Evolutionary conservation across 768 basidiomycete species (phyloP), one percentile per base, ranked within the genome.

Genomic region (Xanthoconium purpureum): DNA sequence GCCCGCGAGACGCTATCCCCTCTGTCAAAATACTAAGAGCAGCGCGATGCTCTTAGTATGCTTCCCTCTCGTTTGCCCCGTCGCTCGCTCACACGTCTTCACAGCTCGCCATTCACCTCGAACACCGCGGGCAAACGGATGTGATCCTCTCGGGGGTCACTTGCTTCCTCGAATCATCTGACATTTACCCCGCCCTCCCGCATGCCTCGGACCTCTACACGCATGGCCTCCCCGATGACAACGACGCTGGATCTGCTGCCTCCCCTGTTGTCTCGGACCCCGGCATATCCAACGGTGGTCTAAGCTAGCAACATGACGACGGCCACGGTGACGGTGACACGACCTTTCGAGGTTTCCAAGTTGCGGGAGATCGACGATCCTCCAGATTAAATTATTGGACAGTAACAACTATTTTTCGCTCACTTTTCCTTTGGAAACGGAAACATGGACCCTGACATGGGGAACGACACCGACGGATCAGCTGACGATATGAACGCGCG

Each of bases 11-110:
- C 76, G 82, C 7, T 88, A 89, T 69, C 76, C 90, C 8, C 72
- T 91, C 6, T 75, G 82, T 46, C 81, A 88, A 62, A 89, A 86
- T 62, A 89, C n/a, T n/a, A n/a, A 88, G 71, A 89, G 84, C 38
- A 92, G 91, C 61, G 88, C 90, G 1, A 87, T 84, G 7, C 75
- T 92, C 47, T 87, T 87, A 77, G 86, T 88, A 43, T 44, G 45
- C 50, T 17, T 10, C 17, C 6, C 39, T 18, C 8, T 47, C 51
- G 11, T 11, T 48, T 28, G 12, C 40, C 15, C 1, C n/a, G n/a
- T 14, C 24, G 14, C 30, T 15, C 3, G 20, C 24, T 59, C n/a
- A 64, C 32, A n/a, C n/a, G 15, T 15, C 51, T 45, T 40, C 42
- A 36, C 60, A 88, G 82, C 74, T 91, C 10, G 82, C 85, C 6